phyloP scores from a whole-genome alignment of 2,329 filamentous ascomycete genomes.

The Penicillium sp. region DNA sequence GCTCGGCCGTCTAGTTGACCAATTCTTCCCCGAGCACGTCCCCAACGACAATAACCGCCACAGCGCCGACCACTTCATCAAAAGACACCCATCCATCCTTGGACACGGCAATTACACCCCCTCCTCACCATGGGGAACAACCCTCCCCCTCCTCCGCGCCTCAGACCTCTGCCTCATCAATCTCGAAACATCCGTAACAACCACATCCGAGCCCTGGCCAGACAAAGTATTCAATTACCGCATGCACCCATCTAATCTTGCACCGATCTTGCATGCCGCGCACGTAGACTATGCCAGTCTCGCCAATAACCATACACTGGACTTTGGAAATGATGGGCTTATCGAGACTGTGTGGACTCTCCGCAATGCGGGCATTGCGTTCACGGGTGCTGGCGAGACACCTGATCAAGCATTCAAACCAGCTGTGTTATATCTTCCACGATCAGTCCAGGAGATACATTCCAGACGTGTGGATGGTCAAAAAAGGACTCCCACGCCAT shows the following conservation, averaged over 20 bases:
- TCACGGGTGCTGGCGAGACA: conserved; percentile 43
- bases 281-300: conserved; percentile 43
- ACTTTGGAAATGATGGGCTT: conserved; percentile 44
- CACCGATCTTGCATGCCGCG: conserved; percentile 38
- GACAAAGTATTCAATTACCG: conserved; percentile 50
- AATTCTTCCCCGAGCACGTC: conserved; percentile 45
- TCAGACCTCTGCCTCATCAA: conserved; percentile 48
- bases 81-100: conserved; percentile 30
- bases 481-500: not conserved
- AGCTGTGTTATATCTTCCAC: conserved; percentile 36
- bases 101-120: conserved; percentile 31
- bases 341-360: conserved; percentile 43
- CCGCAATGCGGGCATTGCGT: conserved; percentile 33
- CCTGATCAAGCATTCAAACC: conserved; percentile 39
- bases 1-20: conserved; percentile 51
- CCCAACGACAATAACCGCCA: conserved; percentile 34
- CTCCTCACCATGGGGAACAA: conserved; percentile 44
- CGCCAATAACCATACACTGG: conserved; percentile 51
- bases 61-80: conserved; percentile 28
- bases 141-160: conserved; percentile 39
- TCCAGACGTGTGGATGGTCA: not conserved
- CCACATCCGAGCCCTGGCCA: conserved; percentile 41
- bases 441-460: not conserved
- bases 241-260: conserved; percentile 48
- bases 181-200: conserved; percentile 49